These are phyloP conservation scores for Stereum hirsutum DNA, from an alignment of 1,284 basidiomycete genomes.

Conservation along the genomic window DNA sequence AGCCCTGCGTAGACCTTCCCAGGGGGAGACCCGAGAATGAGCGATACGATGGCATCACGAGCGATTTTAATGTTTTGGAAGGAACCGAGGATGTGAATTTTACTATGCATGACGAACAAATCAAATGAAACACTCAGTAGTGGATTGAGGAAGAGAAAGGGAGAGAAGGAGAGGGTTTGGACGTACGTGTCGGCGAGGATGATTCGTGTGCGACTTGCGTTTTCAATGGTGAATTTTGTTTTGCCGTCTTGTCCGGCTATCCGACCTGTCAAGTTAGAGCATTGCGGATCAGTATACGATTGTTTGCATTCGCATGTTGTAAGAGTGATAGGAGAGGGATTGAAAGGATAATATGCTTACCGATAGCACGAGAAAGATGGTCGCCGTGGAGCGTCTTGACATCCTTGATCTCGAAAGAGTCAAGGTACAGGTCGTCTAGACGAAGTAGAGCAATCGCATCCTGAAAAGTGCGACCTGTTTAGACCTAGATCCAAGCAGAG, in stretches of 20 bases:
- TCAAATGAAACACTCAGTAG: constrained; percentile 5
- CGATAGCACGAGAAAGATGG: constrained; percentile 92
- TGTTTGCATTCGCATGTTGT: too few relatives aligned
- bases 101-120: too few relatives aligned
- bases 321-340: too few relatives aligned
- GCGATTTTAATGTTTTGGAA: constrained; percentile 98
- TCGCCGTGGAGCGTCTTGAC: constrained; percentile 98
- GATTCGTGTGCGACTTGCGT: constrained; percentile 90
- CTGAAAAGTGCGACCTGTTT: constrained; percentile 35
- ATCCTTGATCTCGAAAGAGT: constrained; percentile 98
- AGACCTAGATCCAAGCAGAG: too few relatives aligned
- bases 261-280: constrained; percentile 49
- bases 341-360: constrained; percentile 30
- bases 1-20: constrained; percentile 94
- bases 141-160: constrained; percentile 1
- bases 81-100: constrained; percentile 91
- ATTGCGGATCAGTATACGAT: not conserved
- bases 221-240: constrained; percentile 98
- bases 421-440: constrained; percentile 94
- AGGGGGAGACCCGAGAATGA: constrained; percentile 92
- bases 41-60: constrained; percentile 89
- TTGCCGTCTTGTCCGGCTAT: constrained; percentile 98
- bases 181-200: constrained; percentile 92
- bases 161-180: too few relatives aligned
- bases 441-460: constrained; percentile 93